Percentiles rank a stretch among this genome's conserved stretches.
These are phyloP conservation scores for Fusarium fujikuroi DNA, from an alignment of 2,329 filamentous ascomycete genomes.

Conservation along the genomic window DNA sequence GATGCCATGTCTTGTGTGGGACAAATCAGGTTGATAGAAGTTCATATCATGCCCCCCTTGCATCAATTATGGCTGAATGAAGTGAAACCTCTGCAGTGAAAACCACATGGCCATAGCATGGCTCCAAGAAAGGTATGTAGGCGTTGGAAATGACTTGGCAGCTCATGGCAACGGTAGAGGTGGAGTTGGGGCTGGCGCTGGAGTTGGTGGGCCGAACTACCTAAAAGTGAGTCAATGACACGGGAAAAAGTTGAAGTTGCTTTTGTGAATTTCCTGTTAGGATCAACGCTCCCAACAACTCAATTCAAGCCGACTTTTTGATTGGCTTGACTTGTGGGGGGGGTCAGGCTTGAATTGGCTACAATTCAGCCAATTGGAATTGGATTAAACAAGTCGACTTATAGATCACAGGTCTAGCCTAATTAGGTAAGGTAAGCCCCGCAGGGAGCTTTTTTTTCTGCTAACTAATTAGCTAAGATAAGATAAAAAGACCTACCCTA, in stretches of 20 bases:
- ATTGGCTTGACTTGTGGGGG: too few species aligned
- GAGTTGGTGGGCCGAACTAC: not conserved
- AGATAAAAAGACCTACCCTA: too few species aligned
- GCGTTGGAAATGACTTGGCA: not conserved
- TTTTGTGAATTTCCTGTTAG: conserved; percentile 19
- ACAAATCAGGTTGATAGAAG: not conserved
- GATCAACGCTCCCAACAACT: too few species aligned
- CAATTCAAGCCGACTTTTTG: too few species aligned
- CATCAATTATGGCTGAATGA: not conserved
- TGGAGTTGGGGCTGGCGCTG: not conserved
- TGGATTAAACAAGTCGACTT: too few species aligned
- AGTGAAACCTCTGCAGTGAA: not conserved
- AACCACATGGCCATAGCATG: conserved; percentile 15
- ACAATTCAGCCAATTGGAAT: too few species aligned
- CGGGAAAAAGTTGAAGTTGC: conserved; percentile 11
- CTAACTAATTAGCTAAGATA: too few species aligned
- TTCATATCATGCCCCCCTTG: not conserved
- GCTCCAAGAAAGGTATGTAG: not conserved
- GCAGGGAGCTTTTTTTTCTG: too few species aligned
- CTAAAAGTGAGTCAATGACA: conserved; percentile 3
- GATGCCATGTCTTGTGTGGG: not conserved
- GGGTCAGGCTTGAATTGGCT: too few species aligned
- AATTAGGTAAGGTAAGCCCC: too few species aligned
- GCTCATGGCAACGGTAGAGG: not conserved
- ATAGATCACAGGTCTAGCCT: too few species aligned